These are phyloP conservation scores for Ceratobasidium papillatum DNA, from an alignment of 1,284 basidiomycete species.

Conservation along the genomic window DNA sequence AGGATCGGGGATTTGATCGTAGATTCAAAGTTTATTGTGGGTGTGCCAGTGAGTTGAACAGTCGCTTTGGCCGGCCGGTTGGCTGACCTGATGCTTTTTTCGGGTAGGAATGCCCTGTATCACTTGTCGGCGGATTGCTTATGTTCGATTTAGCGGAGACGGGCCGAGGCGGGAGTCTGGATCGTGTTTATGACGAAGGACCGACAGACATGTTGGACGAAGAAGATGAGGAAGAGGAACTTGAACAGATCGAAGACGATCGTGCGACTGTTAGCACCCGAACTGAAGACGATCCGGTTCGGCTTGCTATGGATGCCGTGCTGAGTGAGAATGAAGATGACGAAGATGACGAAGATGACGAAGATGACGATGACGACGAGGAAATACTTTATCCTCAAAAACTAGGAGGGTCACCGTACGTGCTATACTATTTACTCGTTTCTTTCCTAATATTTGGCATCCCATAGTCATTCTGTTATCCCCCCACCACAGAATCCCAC, in stretches of 20 bases:
- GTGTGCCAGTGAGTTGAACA: constrained; percentile 60
- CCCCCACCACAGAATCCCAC: constrained; percentile 36
- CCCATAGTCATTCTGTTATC: constrained; percentile 20
- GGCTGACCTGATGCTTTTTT: background rate
- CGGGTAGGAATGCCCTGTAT: constrained; percentile 56
- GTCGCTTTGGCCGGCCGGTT: constrained; percentile 4
- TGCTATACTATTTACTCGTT: background rate
- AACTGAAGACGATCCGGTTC: constrained; percentile 83
- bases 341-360: no score
- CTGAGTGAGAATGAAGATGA: constrained; percentile 58
- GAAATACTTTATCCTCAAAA: constrained; percentile 72
- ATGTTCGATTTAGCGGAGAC: background rate
- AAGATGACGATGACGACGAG: constrained; percentile 59
- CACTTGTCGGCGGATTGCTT: constrained; percentile 50
- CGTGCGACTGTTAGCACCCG: constrained; percentile 71
- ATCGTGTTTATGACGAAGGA: constrained; percentile 35
- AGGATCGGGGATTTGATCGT: constrained; percentile 85
- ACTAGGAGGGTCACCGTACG: constrained; percentile 48
- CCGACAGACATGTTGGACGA: constrained; percentile 10
- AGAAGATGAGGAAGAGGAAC: constrained; percentile 27
- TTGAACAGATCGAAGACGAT: constrained; percentile 64
- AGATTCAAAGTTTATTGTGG: constrained; percentile 74
- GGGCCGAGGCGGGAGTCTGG: background rate
- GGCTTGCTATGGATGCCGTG: constrained; percentile 75
- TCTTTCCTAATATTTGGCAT: background rate